phyloP scores from a whole-genome alignment of 2,329 filamentous ascomycete species.

The Pyricularia grisea region DNA sequence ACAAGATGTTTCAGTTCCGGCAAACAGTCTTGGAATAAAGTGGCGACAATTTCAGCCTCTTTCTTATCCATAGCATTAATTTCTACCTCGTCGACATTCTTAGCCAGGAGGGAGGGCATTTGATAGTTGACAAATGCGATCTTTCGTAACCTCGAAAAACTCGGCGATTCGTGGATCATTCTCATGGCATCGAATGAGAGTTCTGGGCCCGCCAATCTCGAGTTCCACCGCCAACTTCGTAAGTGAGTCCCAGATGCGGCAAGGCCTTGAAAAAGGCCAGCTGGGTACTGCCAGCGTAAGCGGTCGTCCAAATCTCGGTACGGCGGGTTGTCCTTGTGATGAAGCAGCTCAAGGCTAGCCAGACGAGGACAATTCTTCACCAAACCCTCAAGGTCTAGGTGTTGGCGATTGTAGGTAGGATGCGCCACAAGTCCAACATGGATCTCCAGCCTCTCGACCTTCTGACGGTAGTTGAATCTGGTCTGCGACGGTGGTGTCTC shows the following conservation, averaged over 20 bases:
- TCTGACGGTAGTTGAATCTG: slow-evolving; percentile 56
- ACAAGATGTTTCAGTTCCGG: slow-evolving; percentile 56
- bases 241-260: slow-evolving; percentile 28
- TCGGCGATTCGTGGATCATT: slow-evolving; percentile 41
- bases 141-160: slow-evolving; percentile 47
- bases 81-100: slow-evolving; percentile 31
- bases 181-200: slow-evolving; percentile 38
- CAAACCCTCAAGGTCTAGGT: slow-evolving; percentile 37
- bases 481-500: slow-evolving; percentile 39
- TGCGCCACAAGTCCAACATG: slow-evolving; percentile 51
- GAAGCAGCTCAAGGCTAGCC: slow-evolving; percentile 61
- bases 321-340: slow-evolving; percentile 58
- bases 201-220: slow-evolving; percentile 37
- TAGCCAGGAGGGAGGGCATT: slow-evolving; percentile 36
- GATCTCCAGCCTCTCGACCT: slow-evolving; percentile 60
- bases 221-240: slow-evolving; percentile 53
- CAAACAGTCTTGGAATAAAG: slow-evolving; percentile 39
- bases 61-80: slow-evolving; percentile 24
- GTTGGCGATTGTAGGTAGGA: slow-evolving; percentile 41
- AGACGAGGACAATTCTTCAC: slow-evolving; percentile 58
- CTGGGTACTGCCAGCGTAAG: slow-evolving; percentile 61
- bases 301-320: slow-evolving; percentile 48
- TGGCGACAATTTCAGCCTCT: slow-evolving; percentile 28
- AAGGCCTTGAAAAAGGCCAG: slow-evolving; percentile 55
- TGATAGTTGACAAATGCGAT: slow-evolving; percentile 57